Evolutionary conservation across 768 basidiomycete genomes (phyloP), one percentile per base, ranked within the genome.

Genomic region (Boletellus sp.): DNA sequence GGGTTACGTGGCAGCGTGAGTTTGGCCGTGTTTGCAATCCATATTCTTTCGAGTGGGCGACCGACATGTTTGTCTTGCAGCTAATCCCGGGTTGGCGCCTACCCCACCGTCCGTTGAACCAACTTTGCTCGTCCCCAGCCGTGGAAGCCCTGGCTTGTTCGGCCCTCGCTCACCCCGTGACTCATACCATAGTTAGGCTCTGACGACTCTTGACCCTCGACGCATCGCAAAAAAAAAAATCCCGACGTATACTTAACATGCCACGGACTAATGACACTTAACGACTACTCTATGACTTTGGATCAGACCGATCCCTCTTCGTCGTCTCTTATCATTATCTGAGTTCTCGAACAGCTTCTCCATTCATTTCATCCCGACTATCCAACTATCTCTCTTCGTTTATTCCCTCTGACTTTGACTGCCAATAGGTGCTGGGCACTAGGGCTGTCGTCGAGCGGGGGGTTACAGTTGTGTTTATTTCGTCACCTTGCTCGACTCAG

Each of bases 1-100:
- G 84, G 84, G 74, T 72, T 34, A 77, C 80, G 33, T 86, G 84
- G 84, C 80, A 74, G 60, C 84, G 84, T 86, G 56, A 70, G 83
- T 77, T 47, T 46, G 33, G 36, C 36, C n/a, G 17, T 52, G 40
- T 52, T 60, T 51, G 44, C 23, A 22, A 16, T 45, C 46, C 24
- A 50, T 47, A n/a, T 38, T 44, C 31, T 38, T 44, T 28, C 39
- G n/a, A 26, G 12, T 22, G 34, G 32, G 17, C 45, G 50, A 44
- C 12, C 39, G 35, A 63, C 20, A 31, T 36, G 31, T 42, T 53
- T 34, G 42, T 50, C 40, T 26, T 51, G 39, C 49, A 90, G 87
- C 87, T 38, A 75, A 87, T 68, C 81, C 81, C 7, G 61, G 57
- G 33, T 62, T 74, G 36, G 74, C 66, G 19, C 83, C 84, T 3